Percentiles rank a stretch among this genome's conserved stretches.
phyloP scores from a whole-genome alignment of 1,284 basidiomycete species.

The Apiotrichum sp. region DNA sequence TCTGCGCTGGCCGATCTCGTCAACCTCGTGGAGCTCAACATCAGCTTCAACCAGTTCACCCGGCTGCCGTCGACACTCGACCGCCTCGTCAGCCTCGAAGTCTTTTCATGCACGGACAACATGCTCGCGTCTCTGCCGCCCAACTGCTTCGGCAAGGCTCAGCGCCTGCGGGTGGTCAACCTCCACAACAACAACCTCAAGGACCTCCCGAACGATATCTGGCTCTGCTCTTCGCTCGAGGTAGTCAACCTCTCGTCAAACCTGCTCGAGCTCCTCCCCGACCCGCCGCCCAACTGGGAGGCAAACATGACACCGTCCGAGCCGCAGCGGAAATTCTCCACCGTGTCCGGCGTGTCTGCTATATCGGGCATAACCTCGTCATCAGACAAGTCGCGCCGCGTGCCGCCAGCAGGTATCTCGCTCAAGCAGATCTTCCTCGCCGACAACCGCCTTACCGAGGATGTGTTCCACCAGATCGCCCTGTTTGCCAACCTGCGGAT shows the following conservation, averaged over 20 bases:
- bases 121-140: constrained; percentile 70
- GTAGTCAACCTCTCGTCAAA: constrained; percentile 87
- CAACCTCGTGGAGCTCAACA: constrained; percentile 63
- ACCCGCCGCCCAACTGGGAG: constrained; percentile 51
- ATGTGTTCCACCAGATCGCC: constrained; percentile 67
- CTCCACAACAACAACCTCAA: constrained; percentile 88
- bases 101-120: constrained; percentile 85
- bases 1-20: constrained; percentile 63
- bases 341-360: constrained; percentile 53
- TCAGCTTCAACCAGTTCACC: constrained; percentile 84
- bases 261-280: constrained; percentile 66
- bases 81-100: constrained; percentile 64
- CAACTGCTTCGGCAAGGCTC: constrained; percentile 64
- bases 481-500: constrained; percentile 70
- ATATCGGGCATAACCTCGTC: constrained; percentile 52
- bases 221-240: constrained; percentile 72
- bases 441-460: constrained; percentile 83
- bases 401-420: constrained; percentile 18
- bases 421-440: constrained; percentile 65
- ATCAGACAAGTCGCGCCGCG: constrained; percentile 6
- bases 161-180: constrained; percentile 70
- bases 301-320: constrained; percentile 9
- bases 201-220: constrained; percentile 68
- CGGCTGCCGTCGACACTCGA: constrained; percentile 76
- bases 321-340: constrained; percentile 21